phyloP scores from a whole-genome alignment of 257 asterid genomes.

The Nicotiana noctiflora region DNA sequence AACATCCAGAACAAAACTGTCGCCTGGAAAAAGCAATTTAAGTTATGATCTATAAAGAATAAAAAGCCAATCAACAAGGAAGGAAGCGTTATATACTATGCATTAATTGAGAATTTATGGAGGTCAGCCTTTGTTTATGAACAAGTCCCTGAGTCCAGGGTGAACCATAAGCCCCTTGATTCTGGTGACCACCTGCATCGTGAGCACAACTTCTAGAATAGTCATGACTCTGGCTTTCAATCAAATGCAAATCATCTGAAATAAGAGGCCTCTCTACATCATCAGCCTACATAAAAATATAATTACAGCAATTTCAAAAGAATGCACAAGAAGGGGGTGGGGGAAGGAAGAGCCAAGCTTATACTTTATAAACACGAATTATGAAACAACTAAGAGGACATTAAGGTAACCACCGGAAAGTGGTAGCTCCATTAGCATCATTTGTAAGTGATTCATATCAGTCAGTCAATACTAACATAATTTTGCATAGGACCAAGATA shows the following conservation, averaged over 20 bases:
- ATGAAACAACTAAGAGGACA: background rate
- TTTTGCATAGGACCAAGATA: background rate
- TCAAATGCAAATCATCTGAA: constrained; percentile 45
- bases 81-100: constrained; percentile 46
- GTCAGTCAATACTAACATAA: background rate
- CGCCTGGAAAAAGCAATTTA: constrained; percentile 43
- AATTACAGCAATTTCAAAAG: constrained; percentile 12
- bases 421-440: background rate
- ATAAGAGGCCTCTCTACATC: constrained; percentile 86
- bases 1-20: constrained; percentile 78
- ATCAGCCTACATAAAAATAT: constrained; percentile 48
- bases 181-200: constrained; percentile 37
- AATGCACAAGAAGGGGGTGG: constrained; percentile 4
- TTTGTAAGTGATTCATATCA: background rate
- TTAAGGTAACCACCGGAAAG: background rate
- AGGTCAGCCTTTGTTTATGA: constrained; percentile 42
- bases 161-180: constrained; percentile 33
- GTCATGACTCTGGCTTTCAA: constrained; percentile 38
- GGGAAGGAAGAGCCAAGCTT: background rate
- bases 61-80: constrained; percentile 7
- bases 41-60: background rate
- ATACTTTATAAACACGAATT: background rate
- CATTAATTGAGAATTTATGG: constrained; percentile 43
- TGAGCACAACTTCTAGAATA: constrained; percentile 31
- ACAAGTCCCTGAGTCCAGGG: constrained; percentile 35